Conservation (phyloP, 371 early-diverging fungal genomes). For the Dichotomocladium elegans region DNA sequence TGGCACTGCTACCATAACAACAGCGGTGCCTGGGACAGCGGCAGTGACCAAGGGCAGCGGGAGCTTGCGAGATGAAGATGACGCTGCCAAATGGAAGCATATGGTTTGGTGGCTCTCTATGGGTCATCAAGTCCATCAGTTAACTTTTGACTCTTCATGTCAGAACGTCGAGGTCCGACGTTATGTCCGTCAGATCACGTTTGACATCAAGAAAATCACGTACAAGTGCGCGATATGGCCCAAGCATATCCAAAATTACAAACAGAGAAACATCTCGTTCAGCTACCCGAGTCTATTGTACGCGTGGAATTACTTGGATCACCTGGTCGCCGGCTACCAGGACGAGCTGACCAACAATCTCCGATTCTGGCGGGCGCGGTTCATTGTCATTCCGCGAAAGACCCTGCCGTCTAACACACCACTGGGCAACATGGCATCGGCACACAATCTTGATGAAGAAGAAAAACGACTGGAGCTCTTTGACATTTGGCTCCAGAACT, state of each 20-base stretch:
- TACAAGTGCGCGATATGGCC: conserved; percentile 92
- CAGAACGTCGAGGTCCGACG: conserved; percentile 86
- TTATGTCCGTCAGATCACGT: conserved; percentile 70
- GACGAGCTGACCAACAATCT: conserved; percentile 78
- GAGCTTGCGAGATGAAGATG: conserved; percentile 16
- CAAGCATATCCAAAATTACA: conserved; percentile 61
- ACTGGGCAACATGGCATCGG: conserved; percentile 8
- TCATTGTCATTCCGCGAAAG: conserved; percentile 86
- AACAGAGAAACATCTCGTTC: conserved; percentile 58
- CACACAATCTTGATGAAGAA: conserved; percentile 76
- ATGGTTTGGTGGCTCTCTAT: conserved; percentile 71
- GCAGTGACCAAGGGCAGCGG: conserved; percentile 3
- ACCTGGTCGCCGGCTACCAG: conserved; percentile 81
- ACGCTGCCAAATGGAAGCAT: conserved; percentile 35
- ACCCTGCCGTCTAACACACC: conserved; percentile 42
- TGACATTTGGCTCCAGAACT: conserved; percentile 75
- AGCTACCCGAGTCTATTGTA: conserved; percentile 74
- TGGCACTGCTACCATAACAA: background rate
- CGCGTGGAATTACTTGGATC: conserved; percentile 94
- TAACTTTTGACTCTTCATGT: conserved; percentile 68
- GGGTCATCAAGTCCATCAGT: conserved; percentile 80
- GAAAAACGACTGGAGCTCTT: conserved; percentile 87
- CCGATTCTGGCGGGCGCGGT: conserved; percentile 86
- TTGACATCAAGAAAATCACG: conserved; percentile 53
- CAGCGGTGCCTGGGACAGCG: background rate